Evolutionary conservation across 495 filamentous ascomycete genomes (phyloP).

Genomic region (Tricharina praecox): DNA sequence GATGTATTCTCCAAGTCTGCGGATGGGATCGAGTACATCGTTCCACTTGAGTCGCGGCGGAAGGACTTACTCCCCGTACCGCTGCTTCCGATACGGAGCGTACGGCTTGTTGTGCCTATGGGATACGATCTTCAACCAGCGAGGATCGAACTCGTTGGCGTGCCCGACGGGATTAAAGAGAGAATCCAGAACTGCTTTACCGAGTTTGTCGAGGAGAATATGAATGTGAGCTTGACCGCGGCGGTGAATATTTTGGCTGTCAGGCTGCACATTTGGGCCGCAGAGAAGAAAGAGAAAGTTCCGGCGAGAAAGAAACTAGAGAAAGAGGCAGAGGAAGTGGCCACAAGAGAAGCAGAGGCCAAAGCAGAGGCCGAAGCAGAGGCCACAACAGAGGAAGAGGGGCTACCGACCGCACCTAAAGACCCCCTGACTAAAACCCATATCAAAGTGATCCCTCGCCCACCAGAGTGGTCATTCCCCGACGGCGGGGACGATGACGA

Average conservation of each 20-base stretch:
- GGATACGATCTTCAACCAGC: slow-evolving; percentile 58
- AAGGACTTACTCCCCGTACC: slow-evolving; percentile 42
- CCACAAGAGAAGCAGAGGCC: background rate
- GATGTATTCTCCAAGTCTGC: slow-evolving; percentile 51
- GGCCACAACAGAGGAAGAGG: background rate
- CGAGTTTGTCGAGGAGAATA: slow-evolving; percentile 38
- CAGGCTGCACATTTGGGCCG: slow-evolving; percentile 55
- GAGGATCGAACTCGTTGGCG: slow-evolving; percentile 46
- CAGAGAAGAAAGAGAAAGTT: slow-evolving; percentile 15
- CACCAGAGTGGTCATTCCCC: slow-evolving; percentile 56
- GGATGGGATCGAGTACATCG: slow-evolving; percentile 51
- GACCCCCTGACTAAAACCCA: slow-evolving; percentile 38
- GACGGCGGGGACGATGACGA: slow-evolving; percentile 24
- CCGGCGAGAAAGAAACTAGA: slow-evolving; percentile 11
- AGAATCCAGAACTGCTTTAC: slow-evolving; percentile 49
- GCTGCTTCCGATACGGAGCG: slow-evolving; percentile 45
- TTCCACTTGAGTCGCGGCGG: slow-evolving; percentile 56
- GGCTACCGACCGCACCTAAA: background rate
- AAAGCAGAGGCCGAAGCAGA: slow-evolving; percentile 12
- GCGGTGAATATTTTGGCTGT: slow-evolving; percentile 62
- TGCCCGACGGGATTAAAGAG: slow-evolving; percentile 42
- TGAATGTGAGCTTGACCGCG: slow-evolving; percentile 48
- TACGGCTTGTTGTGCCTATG: slow-evolving; percentile 53
- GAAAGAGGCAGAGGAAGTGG: background rate
- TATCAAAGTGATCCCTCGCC: slow-evolving; percentile 59